A percentile compares a stretch with the other conserved stretches of the same genome.
Evolutionary conservation across 73 alveolate species (phyloP).

Genomic region (Paramecium caudatum): DNA sequence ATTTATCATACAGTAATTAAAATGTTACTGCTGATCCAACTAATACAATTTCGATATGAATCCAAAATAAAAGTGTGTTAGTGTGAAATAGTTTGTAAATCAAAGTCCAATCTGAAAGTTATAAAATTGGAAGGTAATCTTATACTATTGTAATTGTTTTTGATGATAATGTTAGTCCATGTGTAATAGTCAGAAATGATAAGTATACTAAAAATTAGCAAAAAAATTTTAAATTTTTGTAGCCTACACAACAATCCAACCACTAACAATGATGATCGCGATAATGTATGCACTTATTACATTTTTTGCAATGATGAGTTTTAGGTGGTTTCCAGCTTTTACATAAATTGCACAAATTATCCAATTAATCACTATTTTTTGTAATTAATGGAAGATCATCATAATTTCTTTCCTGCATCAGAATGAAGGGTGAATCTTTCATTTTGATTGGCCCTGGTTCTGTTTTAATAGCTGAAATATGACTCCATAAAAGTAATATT

Average conservation of each 20-base stretch:
- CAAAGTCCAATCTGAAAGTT: neutral
- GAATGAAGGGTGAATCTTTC: neutral
- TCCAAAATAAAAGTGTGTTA: neutral
- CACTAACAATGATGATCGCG: slow-evolving; percentile 90
- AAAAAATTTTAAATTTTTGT: slow-evolving; percentile 80
- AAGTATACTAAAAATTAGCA: slow-evolving; percentile 34
- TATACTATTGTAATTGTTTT: neutral
- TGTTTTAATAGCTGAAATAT: neutral
- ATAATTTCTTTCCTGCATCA: too few relatives aligned
- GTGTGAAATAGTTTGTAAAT: too few relatives aligned
- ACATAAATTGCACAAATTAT: slow-evolving; percentile 64
- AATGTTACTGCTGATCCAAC: neutral
- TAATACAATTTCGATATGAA: neutral
- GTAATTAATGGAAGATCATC: neutral
- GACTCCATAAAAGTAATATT: neutral
- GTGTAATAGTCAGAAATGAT: neutral
- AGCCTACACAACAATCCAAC: slow-evolving; percentile 87
- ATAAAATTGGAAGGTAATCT: neutral
- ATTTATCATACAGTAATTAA: neutral
- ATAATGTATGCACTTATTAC: slow-evolving; percentile 82
- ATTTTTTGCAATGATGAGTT: slow-evolving; percentile 90
- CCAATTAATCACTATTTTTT: slow-evolving; percentile 33
- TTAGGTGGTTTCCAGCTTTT: slow-evolving; percentile 90
- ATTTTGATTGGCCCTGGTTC: slow-evolving; percentile 12
- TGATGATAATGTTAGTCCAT: too few relatives aligned